Conservation (phyloP, 2,329 filamentous ascomycete genomes). For the Colletotrichum siamense region DNA sequence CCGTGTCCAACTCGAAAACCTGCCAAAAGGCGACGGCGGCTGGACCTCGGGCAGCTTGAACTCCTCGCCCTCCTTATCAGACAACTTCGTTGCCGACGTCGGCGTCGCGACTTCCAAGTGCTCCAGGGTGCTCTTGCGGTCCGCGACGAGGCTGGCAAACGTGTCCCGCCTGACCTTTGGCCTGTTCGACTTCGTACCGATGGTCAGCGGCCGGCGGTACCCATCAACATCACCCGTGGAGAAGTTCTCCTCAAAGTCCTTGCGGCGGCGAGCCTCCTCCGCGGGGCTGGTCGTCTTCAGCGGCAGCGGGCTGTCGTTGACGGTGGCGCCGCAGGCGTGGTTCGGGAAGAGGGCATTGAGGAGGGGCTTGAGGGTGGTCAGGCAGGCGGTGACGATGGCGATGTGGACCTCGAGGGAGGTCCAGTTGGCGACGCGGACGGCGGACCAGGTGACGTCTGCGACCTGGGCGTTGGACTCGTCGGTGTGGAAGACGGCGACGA, state of each 20-base stretch:
- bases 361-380: slow-evolving; percentile 43
- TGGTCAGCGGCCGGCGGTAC: slow-evolving; percentile 23
- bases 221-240: neutral
- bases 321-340: neutral
- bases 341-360: slow-evolving; percentile 37
- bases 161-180: neutral
- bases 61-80: neutral
- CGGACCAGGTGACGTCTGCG: slow-evolving; percentile 32
- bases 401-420: slow-evolving; percentile 40
- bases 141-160: neutral
- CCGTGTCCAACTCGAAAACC: neutral
- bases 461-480: slow-evolving; percentile 1
- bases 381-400: slow-evolving; percentile 39
- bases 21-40: neutral
- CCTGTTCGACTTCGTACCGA: slow-evolving; percentile 22
- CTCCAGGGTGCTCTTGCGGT: neutral
- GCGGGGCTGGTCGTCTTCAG: neutral
- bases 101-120: neutral
- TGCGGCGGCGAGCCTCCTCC: neutral
- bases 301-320: neutral
- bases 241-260: slow-evolving; percentile 17
- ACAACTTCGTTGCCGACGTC: neutral
- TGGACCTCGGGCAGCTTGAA: slow-evolving; percentile 9
- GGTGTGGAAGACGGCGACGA: slow-evolving; percentile 30
- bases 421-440: slow-evolving; percentile 35